Percentiles rank a stretch among this genome's conserved stretches.
These are phyloP conservation scores for Eustoma russellianum DNA, from an alignment of 257 asterid species.

Conservation along the genomic window DNA sequence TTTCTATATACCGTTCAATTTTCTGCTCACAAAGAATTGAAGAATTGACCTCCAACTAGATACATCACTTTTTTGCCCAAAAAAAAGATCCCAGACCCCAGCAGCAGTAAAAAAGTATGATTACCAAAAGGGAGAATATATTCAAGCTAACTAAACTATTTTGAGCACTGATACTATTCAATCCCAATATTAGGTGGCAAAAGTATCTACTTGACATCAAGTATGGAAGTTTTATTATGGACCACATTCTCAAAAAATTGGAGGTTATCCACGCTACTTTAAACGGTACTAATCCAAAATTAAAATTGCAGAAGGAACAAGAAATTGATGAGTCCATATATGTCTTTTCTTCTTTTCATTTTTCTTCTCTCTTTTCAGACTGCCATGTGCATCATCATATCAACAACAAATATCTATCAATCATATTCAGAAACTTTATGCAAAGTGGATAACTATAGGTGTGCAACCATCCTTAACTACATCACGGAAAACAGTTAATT, in stretches of 20 bases:
- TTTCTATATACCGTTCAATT: no score
- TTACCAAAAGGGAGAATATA: conserved; percentile 11
- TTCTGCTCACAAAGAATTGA: no score
- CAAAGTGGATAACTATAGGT: no score
- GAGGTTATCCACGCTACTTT: no score
- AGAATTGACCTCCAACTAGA: conserved; percentile 8
- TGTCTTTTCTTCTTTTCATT: conserved; percentile 3
- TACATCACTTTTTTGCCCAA: conserved; percentile 5
- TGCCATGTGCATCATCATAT: no score
- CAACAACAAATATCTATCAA: not conserved
- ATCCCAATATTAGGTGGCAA: conserved; percentile 12
- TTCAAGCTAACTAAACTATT: conserved; percentile 19
- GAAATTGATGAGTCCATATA: conserved; percentile 9
- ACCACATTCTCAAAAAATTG: no score
- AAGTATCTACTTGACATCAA: not conserved
- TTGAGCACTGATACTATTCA: conserved; percentile 17
- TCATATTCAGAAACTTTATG: conserved; percentile 11
- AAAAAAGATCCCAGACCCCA: conserved; percentile 30
- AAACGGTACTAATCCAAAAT: conserved; percentile 5
- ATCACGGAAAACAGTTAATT: no score
- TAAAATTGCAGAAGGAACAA: conserved; percentile 11
- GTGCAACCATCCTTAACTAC: no score
- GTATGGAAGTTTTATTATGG: no score
- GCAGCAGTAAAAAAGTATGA: conserved; percentile 14
- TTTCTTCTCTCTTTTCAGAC: no score